Base-by-base conservation (phyloP, 768 basidiomycete genomes). In the Termitomyces sp. region DNA sequence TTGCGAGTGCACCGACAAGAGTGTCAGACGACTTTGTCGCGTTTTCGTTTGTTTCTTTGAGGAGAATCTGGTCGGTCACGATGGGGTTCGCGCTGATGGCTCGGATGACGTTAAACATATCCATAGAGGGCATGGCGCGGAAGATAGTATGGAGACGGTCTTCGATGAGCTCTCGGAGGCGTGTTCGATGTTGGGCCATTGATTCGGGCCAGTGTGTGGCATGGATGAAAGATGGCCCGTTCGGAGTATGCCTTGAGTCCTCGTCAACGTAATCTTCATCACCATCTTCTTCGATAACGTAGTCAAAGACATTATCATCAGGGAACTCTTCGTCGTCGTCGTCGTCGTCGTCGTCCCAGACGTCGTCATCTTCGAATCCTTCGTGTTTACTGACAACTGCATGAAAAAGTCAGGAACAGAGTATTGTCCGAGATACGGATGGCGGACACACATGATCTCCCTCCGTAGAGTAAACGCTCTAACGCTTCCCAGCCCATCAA, bases 391-490 rank as follows among this genome's bases (percentile, higher is more conserved):
- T 54, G 52, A 34, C 29, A 11, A 20, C 69, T 65, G 1, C 36
- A 14, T 0, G 42, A 48, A 25, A 48, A 43, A 32, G 45, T 56
- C 45, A 56, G 29, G 31, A 50, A 29, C 36, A 4, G n/a, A 15
- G 34, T 36, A 1, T 8, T 10, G 5, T 46, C 5, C 5, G 47
- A 48, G 64, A 56, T 56, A 47, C 60, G 34, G 9, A 37, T 81
- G 65, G 50, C 58, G 37, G 6, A 49, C 81, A 64, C 63, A 86
- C 82, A 78, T 77, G 81, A 29, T 77, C 65, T 72, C 2, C 87
- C 87, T n/a, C 86, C 86, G 32, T 77, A 77, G 6, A 89, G 62
- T 52, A 90, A 68, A 34, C 75, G 76, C 51, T 83, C 80, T 9
- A 89, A 68, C 14, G 81, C 73, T 4, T 68, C 69, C 81, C 86